Evolutionary conservation across 805 yeast species (phyloP).

Genomic region (Ogataea pignaliae): DNA sequence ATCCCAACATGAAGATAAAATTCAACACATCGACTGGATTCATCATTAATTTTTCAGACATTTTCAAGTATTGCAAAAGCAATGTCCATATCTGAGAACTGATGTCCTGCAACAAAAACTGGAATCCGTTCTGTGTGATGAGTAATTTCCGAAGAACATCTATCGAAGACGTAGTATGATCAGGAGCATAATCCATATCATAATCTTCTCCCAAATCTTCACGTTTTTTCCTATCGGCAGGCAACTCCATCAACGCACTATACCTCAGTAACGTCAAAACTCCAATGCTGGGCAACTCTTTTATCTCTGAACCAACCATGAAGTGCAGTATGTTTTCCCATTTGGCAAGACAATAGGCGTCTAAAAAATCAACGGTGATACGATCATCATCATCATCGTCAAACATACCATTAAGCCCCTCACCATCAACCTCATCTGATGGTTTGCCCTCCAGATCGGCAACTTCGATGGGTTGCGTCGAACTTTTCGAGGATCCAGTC

Average conservation of each 20-base stretch:
- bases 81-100: constrained; percentile 95
- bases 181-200: constrained; percentile 16
- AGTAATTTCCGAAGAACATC: constrained; percentile 36
- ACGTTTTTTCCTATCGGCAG: constrained; percentile 26
- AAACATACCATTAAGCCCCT: constrained; percentile 43
- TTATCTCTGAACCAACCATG: constrained; percentile 90
- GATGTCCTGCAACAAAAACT: constrained; percentile 86
- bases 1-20: constrained; percentile 89
- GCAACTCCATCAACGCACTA: constrained; percentile 84
- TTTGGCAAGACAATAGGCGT: constrained; percentile 73
- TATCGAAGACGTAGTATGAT: constrained; percentile 13
- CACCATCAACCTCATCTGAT: background rate
- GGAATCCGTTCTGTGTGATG: constrained; percentile 91
- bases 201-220: constrained; percentile 22
- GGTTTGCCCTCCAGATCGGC: constrained; percentile 4
- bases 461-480: constrained; percentile 22
- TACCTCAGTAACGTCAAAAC: constrained; percentile 72
- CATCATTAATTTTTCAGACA: constrained; percentile 82
- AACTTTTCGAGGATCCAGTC: constrained; percentile 52
- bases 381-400: constrained; percentile 54
- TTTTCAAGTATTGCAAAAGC: constrained; percentile 77
- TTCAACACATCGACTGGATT: constrained; percentile 94
- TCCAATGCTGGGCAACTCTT: constrained; percentile 69
- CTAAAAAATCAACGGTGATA: constrained; percentile 64
- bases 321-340: constrained; percentile 96